Conservation (phyloP, 495 filamentous ascomycete genomes). For the Aspergillus steynii region DNA sequence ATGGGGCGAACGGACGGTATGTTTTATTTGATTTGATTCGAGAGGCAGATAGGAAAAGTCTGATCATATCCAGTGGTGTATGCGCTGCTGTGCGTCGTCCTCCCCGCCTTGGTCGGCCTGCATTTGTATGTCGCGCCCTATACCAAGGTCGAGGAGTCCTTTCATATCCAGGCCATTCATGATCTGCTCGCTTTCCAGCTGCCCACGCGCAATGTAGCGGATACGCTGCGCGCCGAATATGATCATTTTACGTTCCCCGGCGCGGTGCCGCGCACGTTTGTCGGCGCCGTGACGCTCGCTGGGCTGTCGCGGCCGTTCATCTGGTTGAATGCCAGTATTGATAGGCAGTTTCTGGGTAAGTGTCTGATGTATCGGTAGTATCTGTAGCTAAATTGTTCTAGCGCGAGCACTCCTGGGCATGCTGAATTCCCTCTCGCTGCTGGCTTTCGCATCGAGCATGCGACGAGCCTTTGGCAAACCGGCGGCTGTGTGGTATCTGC, state of each 20-base stretch:
- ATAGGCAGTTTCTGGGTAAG: conserved; percentile 56
- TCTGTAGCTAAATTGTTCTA: conserved; percentile 20
- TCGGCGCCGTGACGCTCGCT: conserved; percentile 74
- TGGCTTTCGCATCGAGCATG: conserved; percentile 63
- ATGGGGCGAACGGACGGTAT: background rate
- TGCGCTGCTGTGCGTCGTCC: conserved; percentile 49
- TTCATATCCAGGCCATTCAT: conserved; percentile 94
- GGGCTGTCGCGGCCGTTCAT: conserved; percentile 65
- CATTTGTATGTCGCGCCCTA: conserved; percentile 83
- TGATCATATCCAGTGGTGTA: conserved; percentile 3
- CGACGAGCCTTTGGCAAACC: conserved; percentile 65
- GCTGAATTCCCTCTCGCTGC: conserved; percentile 69
- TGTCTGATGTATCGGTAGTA: background rate
- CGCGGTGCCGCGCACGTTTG: conserved; percentile 85
- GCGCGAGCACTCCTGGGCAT: conserved; percentile 79
- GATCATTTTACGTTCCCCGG: conserved; percentile 94
- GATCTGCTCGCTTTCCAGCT: conserved; percentile 83
- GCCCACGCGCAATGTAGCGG: conserved; percentile 54
- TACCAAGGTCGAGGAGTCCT: conserved; percentile 99
- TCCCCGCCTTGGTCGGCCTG: conserved; percentile 67
- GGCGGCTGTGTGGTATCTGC: conserved; percentile 76
- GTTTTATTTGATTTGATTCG: background rate
- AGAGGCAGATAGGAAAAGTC: too few relatives aligned
- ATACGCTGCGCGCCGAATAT: conserved; percentile 56
- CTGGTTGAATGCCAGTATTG: conserved; percentile 37